Base-by-base conservation (phyloP, 768 basidiomycete species). In the Mycena vulgaris region DNA sequence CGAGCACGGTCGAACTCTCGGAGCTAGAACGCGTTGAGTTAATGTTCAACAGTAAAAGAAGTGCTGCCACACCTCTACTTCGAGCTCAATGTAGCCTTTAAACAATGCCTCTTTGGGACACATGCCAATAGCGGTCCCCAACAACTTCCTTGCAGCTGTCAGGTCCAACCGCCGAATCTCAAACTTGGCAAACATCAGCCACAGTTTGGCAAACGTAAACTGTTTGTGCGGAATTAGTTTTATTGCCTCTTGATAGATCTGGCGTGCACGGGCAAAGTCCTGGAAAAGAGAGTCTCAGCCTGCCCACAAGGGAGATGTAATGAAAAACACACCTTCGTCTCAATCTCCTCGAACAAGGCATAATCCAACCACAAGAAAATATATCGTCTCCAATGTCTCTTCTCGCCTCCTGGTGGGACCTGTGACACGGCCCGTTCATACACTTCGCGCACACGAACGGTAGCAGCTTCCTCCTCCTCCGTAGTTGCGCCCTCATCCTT, bases 141-240 rank as follows among this genome's bases (percentile, higher is more conserved):
- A 83, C 48, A 97, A 88, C 79, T 95, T 98, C 49, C 97, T 88
- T 5, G 97, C 97, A 28, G 95, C 91, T 21, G 86, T 82, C 47
- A 99, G 82, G 67, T 98, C 92, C 37, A 97, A 84, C 60, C 89
- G 89, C 51, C 98, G 89, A 10, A 98, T 83, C 80, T 99, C 98
- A 74, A 99, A 99, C 72, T 93, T 90, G 7, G 97, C 95, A 73
- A 93, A 97, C 84, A 94, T 88, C 23, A 94, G 80, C 98, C 98
- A 99, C 14, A 99, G 83, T 82, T 99, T 99, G 4, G 98, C 95
- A 74, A 99, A 99, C 0, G 98, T 98, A 80, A 99, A 99, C 68
- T 92, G 90, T 77, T 97, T 97, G 80, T 99, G 97, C 0, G 98
- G 98, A 3, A 98, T 92, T 27, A 99, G 90, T 67, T 88, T 88